Conservation (phyloP, 768 basidiomycete genomes). For the Termitomyces sp. region DNA sequence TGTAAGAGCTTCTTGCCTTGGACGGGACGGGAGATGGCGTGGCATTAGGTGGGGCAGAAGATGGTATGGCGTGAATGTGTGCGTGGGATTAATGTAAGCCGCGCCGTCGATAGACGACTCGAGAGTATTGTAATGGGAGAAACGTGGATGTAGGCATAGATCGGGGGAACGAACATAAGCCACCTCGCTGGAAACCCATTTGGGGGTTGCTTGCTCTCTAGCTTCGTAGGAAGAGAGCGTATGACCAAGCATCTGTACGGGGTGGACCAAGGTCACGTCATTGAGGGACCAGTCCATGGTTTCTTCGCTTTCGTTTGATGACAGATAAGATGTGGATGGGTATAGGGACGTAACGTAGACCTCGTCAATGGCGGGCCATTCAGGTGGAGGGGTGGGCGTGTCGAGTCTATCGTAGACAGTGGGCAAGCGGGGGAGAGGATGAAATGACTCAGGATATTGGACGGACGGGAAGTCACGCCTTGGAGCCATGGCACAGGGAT, state of each 20-base stretch:
- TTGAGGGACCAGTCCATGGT: not conserved
- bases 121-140: no score
- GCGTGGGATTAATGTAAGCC: not conserved
- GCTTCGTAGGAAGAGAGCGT: not conserved
- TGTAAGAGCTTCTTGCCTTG: not conserved
- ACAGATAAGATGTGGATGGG: not conserved
- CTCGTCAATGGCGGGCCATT: not conserved
- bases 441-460: not conserved
- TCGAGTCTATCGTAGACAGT: not conserved
- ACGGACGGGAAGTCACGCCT: not conserved
- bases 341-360: not conserved
- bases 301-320: not conserved
- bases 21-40: not conserved
- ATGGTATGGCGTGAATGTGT: not conserved
- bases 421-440: not conserved
- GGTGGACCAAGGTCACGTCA: not conserved
- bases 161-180: not conserved
- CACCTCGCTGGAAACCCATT: not conserved
- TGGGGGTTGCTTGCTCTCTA: not conserved
- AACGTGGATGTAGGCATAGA: not conserved
- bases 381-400: not conserved
- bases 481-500: not conserved
- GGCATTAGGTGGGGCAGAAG: not conserved
- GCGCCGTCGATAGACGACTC: not conserved
- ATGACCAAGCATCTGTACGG: not conserved